phyloP scores from a whole-genome alignment of 805 yeast species.

The Candida jianshihensis region DNA sequence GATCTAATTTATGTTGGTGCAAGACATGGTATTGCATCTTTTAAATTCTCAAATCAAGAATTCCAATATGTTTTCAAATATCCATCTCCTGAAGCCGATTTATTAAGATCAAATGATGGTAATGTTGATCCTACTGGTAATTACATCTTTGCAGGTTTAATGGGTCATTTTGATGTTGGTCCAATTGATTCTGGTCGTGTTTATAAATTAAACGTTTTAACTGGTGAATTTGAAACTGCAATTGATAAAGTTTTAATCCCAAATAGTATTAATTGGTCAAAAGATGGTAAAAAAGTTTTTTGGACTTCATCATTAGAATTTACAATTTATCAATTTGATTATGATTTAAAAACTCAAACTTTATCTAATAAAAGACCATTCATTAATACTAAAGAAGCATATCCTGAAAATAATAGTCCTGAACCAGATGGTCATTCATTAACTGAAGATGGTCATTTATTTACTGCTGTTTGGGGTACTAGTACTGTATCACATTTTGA shows the following conservation, averaged over 20 bases:
- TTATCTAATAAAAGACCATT: conserved; percentile 31
- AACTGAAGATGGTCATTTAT: conserved; percentile 44
- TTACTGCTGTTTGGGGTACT: conserved; percentile 63
- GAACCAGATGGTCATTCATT: conserved; percentile 82
- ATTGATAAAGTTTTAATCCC: conserved; percentile 39
- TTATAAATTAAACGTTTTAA: conserved; percentile 32
- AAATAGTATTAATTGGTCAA: conserved; percentile 63
- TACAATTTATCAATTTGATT: conserved; percentile 42
- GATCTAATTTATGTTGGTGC: conserved; percentile 54
- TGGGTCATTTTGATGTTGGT: conserved; percentile 49
- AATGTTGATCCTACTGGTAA: conserved; percentile 70
- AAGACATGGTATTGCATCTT: conserved; percentile 55
- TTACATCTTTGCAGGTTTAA: conserved; percentile 68
- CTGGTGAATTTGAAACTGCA: conserved; percentile 24
- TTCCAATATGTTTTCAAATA: conserved; percentile 35
- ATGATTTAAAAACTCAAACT: conserved; percentile 29
- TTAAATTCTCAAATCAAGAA: conserved; percentile 33
- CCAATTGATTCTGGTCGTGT: conserved; percentile 45
- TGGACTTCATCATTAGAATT: conserved; percentile 47
- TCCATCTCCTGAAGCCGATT: conserved; percentile 20
- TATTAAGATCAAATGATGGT: conserved; percentile 75
- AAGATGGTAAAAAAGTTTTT: conserved; percentile 34
- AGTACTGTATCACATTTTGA: conserved; percentile 48
- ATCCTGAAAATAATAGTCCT: conserved; percentile 28
- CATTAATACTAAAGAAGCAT: conserved; percentile 28